Evolutionary conservation across 148 eudicot genomes (phyloP).

Genomic region (Spergularia bocconei): DNA sequence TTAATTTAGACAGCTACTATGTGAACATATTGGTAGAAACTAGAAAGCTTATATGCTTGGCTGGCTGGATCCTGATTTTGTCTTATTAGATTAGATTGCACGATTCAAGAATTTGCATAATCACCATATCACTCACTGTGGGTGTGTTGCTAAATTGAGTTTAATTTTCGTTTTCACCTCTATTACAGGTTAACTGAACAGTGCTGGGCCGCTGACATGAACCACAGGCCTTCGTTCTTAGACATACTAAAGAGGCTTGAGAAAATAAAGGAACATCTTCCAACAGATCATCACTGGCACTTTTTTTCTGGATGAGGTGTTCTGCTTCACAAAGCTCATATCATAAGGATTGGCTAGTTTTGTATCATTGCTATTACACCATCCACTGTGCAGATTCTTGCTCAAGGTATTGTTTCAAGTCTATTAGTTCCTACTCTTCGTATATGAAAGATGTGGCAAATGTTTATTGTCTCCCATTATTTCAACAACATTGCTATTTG

Average conservation of each 20-base stretch:
- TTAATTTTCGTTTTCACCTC: conserved; percentile 9
- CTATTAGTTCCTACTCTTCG: background rate
- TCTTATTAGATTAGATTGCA: background rate
- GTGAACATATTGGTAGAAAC: background rate
- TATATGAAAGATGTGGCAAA: conserved; percentile 12
- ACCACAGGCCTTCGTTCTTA: conserved; percentile 78
- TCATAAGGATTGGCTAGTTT: background rate
- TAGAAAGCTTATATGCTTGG: conserved; percentile 4
- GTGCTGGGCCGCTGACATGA: conserved; percentile 88
- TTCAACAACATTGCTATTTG: conserved; percentile 6
- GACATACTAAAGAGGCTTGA: conserved; percentile 87
- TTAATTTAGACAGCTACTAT: background rate
- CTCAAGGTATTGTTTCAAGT: conserved; percentile 16
- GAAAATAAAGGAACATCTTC: conserved; percentile 57
- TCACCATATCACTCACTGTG: background rate
- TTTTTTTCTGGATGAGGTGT: conserved; percentile 53
- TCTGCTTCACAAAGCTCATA: conserved; percentile 3
- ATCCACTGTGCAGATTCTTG: conserved; percentile 12
- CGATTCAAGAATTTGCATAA: background rate
- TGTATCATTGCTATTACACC: background rate
- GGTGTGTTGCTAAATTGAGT: too few relatives aligned
- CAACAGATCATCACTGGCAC: conserved; percentile 73
- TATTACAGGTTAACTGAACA: conserved; percentile 60
- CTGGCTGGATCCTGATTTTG: background rate
- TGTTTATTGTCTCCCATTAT: conserved; percentile 19